Evolutionary conservation across 805 yeast genomes (phyloP).

Genomic region (Brettanomyces anomalus): DNA sequence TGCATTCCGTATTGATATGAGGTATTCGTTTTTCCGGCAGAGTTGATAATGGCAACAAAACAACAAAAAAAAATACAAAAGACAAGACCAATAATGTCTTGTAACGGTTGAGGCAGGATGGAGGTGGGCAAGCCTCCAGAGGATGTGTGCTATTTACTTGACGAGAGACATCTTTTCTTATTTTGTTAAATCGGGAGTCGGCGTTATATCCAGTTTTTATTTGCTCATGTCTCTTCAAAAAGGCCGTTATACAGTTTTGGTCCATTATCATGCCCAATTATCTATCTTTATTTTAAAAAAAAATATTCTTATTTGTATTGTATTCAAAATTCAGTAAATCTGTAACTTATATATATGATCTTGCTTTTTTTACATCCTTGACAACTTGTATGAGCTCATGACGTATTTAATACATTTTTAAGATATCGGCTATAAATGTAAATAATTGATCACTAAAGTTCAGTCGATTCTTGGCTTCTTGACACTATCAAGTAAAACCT

Average conservation of each 20-base stretch:
- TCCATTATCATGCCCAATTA: not conserved
- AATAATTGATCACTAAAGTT: not conserved
- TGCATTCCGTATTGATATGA: no score
- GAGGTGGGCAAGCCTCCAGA: no score
- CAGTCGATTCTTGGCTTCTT: slow-evolving; percentile 26
- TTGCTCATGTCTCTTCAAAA: not conserved
- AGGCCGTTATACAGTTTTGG: not conserved
- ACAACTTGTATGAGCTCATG: no score
- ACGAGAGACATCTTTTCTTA: no score
- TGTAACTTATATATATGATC: not conserved
- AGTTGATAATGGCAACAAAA: no score
- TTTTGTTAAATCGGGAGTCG: not conserved
- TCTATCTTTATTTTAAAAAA: not conserved
- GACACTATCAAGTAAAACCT: slow-evolving; percentile 18
- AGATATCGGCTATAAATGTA: not conserved
- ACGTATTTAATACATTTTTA: not conserved
- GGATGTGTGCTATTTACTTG: no score
- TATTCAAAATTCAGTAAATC: not conserved
- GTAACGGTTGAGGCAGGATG: no score
- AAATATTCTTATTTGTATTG: not conserved
- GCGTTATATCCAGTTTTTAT: not conserved
- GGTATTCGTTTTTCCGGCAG: no score
- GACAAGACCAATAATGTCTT: no score
- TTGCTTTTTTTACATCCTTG: no score
- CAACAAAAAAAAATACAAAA: no score